Conservation (phyloP, 1,284 basidiomycete genomes). For the Ustilago loliicola region DNA sequence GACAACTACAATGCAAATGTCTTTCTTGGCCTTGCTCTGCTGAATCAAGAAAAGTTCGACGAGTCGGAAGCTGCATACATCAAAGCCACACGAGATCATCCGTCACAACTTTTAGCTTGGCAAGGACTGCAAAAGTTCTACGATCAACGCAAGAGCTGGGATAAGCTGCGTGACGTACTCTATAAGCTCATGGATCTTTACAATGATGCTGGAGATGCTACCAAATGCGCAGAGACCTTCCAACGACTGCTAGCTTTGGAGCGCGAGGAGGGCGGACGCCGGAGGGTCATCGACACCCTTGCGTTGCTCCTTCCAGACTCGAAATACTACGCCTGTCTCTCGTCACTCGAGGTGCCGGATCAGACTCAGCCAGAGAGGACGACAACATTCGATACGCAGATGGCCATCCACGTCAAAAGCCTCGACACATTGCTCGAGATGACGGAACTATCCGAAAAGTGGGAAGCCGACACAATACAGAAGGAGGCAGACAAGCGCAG, state of each 20-base stretch:
- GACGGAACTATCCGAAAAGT: conserved; percentile 50
- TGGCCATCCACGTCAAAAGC: conserved; percentile 76
- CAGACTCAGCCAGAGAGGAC: conserved; percentile 77
- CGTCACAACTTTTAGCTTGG: conserved; percentile 68
- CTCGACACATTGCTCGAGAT: conserved; percentile 62
- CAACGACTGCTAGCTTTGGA: conserved; percentile 82
- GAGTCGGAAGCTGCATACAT: conserved; percentile 65
- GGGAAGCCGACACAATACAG: conserved; percentile 57
- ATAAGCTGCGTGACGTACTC: conserved; percentile 61
- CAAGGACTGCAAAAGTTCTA: conserved; percentile 72
- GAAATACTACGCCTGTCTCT: conserved; percentile 77
- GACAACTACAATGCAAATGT: conserved; percentile 69
- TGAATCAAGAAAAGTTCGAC: conserved; percentile 53
- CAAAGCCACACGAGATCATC: conserved; percentile 68
- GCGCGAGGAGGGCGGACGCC: conserved; percentile 74
- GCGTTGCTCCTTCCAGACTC: conserved; percentile 83
- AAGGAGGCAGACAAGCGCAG: conserved; percentile 60
- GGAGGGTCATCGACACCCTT: conserved; percentile 72
- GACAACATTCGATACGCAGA: conserved; percentile 74
- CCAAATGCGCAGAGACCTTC: conserved; percentile 82
- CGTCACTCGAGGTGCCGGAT: conserved; percentile 80
- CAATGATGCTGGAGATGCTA: conserved; percentile 74
- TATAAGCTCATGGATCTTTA: conserved; percentile 65
- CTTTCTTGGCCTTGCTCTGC: conserved; percentile 59
- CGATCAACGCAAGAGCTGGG: conserved; percentile 67